Evolutionary conservation across 164 flowering plant species (phyloP).

Genomic region (Hamamelis virginiana): DNA sequence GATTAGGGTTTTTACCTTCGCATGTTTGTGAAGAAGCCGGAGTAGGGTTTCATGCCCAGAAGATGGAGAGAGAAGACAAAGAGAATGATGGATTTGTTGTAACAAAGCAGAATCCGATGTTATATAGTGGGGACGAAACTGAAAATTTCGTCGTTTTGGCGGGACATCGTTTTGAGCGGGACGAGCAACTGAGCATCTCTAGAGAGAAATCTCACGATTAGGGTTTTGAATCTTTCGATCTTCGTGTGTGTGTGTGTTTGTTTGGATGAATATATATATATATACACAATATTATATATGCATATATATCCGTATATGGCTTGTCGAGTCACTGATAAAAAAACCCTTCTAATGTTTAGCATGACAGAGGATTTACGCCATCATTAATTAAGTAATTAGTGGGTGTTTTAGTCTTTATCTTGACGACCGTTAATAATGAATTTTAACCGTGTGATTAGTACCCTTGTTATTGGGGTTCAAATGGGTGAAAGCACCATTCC

Average conservation of each 20-base stretch:
- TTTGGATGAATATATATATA: background rate
- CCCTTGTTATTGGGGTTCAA: no score
- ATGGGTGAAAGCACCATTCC: no score
- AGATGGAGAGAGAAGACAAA: background rate
- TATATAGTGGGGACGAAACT: background rate
- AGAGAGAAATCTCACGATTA: background rate
- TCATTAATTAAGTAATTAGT: no score
- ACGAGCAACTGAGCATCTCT: background rate
- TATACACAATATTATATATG: background rate
- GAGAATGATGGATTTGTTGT: background rate
- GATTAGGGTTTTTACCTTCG: conserved; percentile 10
- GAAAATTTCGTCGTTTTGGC: background rate
- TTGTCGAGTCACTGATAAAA: background rate
- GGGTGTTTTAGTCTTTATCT: no score
- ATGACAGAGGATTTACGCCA: background rate
- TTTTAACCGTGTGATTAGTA: no score
- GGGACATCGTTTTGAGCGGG: background rate
- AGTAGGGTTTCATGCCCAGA: conserved; percentile 11
- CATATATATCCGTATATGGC: background rate
- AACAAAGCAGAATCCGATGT: background rate
- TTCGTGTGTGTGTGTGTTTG: background rate
- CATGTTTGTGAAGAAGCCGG: conserved; percentile 11
- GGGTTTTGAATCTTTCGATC: conserved; percentile 4
- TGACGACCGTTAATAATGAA: no score
- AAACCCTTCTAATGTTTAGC: background rate